Percentiles rank a stretch among this genome's conserved stretches.
Evolutionary conservation across 202 grass and related monocot species (phyloP).

Genomic region (Thinopyrum obtusiflorum): DNA sequence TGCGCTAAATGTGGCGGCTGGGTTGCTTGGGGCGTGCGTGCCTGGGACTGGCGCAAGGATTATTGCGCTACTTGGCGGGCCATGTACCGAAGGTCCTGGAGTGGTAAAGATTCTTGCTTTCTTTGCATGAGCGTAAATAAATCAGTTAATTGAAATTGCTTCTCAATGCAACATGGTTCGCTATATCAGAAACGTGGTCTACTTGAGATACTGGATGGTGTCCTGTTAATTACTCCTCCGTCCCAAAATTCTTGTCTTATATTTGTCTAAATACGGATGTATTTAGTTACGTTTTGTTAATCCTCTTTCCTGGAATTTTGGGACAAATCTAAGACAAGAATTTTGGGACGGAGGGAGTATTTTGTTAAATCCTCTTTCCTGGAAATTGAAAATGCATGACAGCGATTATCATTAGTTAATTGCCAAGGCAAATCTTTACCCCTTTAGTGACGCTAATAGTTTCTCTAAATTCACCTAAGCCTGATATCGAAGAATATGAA

Average conservation of each 20-base stretch:
- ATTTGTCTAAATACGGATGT: too few relatives aligned
- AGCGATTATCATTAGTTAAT: background rate
- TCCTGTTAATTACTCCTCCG: background rate
- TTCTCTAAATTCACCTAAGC: background rate
- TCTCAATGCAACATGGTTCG: background rate
- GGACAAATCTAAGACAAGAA: too few relatives aligned
- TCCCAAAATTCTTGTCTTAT: too few relatives aligned
- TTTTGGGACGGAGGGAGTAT: background rate
- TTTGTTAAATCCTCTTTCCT: background rate
- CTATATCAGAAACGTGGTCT: background rate
- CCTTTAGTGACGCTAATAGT: background rate
- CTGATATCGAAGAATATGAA: background rate
- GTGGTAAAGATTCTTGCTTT: constrained; percentile 64
- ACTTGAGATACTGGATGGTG: background rate
- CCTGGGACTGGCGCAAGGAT: constrained; percentile 91
- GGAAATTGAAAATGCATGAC: background rate
- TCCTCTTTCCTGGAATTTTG: too few relatives aligned
- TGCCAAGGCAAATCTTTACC: background rate
- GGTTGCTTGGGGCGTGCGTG: constrained; percentile 84
- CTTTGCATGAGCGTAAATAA: background rate
- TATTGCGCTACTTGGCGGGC: constrained; percentile 82
- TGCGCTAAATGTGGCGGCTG: constrained; percentile 84
- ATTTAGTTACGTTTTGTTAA: too few relatives aligned
- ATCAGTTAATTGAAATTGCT: background rate
- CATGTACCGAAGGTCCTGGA: constrained; percentile 94